A percentile compares a stretch with the other conserved stretches of the same genome.
Conservation (phyloP, 2,329 filamentous ascomycete genomes). For the Hypoxylon sp. region DNA sequence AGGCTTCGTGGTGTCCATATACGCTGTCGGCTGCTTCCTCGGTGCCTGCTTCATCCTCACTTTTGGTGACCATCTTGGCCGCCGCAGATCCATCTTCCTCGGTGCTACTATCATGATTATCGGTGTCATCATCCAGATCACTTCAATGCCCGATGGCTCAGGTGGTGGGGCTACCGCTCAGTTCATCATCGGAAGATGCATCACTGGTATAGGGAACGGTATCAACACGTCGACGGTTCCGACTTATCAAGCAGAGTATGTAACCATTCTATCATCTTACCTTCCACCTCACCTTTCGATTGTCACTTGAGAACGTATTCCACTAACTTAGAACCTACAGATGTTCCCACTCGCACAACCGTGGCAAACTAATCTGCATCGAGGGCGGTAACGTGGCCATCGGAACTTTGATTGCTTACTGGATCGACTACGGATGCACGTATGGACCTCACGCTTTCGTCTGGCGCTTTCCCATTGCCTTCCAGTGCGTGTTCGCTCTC, state of each 20-base stretch:
- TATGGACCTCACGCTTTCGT: slow-evolving; percentile 52
- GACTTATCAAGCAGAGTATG: slow-evolving; percentile 56
- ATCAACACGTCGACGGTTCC: slow-evolving; percentile 62
- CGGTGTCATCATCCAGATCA: slow-evolving; percentile 66
- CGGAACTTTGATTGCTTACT: slow-evolving; percentile 58
- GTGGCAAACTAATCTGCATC: slow-evolving; percentile 72
- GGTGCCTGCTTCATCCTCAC: slow-evolving; percentile 57
- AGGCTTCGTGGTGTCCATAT: slow-evolving; percentile 57
- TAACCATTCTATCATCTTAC: not conserved
- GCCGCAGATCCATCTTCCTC: slow-evolving; percentile 66
- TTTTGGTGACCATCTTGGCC: slow-evolving; percentile 66
- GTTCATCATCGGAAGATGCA: slow-evolving; percentile 62
- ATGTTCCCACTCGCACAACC: slow-evolving; percentile 63
- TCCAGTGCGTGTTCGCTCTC: slow-evolving; percentile 60
- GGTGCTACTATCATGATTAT: slow-evolving; percentile 67
- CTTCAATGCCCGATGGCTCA: slow-evolving; percentile 59
- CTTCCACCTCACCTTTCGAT: not conserved
- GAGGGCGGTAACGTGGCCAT: slow-evolving; percentile 60
- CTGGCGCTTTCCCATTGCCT: slow-evolving; percentile 57
- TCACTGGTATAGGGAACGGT: slow-evolving; percentile 65
- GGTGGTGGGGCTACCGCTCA: slow-evolving; percentile 59
- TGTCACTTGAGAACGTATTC: not conserved
- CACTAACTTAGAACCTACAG: slow-evolving; percentile 40
- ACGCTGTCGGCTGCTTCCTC: slow-evolving; percentile 58
- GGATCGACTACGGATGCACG: slow-evolving; percentile 57